Evolutionary conservation across 306 rosid genomes (phyloP), one percentile per base, ranked within the genome.

Genomic region (Heteromeles arbutifolia): DNA sequence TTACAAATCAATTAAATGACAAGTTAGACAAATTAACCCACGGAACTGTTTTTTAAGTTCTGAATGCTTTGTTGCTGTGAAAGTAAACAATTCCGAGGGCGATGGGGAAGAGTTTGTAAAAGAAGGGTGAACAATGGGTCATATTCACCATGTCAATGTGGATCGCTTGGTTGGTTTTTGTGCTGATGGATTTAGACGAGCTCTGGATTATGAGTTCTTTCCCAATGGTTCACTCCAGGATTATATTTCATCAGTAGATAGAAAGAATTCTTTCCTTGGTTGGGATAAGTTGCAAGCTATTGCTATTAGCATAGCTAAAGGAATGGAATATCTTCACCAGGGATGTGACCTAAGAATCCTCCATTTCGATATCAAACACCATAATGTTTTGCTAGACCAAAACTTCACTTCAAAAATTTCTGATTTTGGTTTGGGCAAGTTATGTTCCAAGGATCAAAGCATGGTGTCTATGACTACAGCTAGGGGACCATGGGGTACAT

Each of bases 321-420:
- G 85, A 67, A 67, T 85, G 8, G 88, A 78, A 41, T 85, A 81
- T 63, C 85, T 85, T 56, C 81, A 81, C 67, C 74, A 75, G 29
- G 88, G 88, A 5, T 61, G 66, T 8, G 79, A 81, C 12, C 79
- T 75, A 10, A 61, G 77, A 12, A 85, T 85, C 24, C 77, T 85
- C 39, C 88, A 81, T 65, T 85, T 81, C n/a, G 85, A 81, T 31
- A 81, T 81, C 74, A 85, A 85, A 28, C 85, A 82, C 8, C 83
- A 72, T 34, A 85, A 85, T 73, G 66, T 82, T 11, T 72, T 85
- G 22, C 37, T 85, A 17, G 84, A 85, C 19, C 31, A 79, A 1
- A 64, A 63, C 52, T 79, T 75, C 15, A 13, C 24, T 44, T 80
- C 85, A 22, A 85, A 85, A 67, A 76, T 85, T 0, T 75, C 71